Base-by-base conservation (phyloP, 768 basidiomycete species). In the Lactarius tabidus region DNA sequence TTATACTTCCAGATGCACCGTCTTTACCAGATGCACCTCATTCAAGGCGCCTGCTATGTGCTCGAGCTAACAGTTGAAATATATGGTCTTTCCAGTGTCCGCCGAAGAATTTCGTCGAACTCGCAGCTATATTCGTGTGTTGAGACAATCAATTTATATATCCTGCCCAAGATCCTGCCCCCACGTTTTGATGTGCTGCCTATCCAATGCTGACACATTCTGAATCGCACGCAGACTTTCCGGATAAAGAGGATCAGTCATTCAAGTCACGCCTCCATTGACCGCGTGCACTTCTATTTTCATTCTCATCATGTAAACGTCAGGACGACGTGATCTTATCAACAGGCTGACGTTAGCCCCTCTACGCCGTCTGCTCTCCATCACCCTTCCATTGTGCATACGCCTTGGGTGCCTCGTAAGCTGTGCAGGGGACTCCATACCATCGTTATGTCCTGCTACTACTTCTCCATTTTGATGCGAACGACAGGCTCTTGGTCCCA, bases 381-480 rank as follows among this genome's bases (percentile, higher is more conserved):
- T n/a, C n/a, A n/a, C 55, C 74, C 85, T 59, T 71, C 79, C 38
- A 72, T 81, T 66, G 74, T 79, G 2, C 89, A 90, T 74, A 90
- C 88, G 6, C 77, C 78, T 28, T 97, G 95, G 75, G 79, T 95
- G 67, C 91, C 95, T 6, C 95, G 6, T 93, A 97, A 69, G 95
- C 96, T 4, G 90, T 93, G 73, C 83, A 83, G 39, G 94, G 95
- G 57, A 89, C 93, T 10, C 85, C 86, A 0, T 94, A 92, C 76
- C 95, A 98, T 77, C 92, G 96, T 67, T 97, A 95, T 75, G 84
- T 86, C 14, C 70, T 88, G 52, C 78, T 96, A 33, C 78, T 96
- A 33, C 80, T 95, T 54, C 87, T 85, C 12, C 93, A 96, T 70
- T 79, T 83, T 29, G 76, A 80, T 9, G 68, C 72, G 0, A 69